Percentiles rank a stretch among this genome's conserved stretches.
Evolutionary conservation across 495 filamentous ascomycete genomes (phyloP).

Genomic region (Cladorrhinum samala): DNA sequence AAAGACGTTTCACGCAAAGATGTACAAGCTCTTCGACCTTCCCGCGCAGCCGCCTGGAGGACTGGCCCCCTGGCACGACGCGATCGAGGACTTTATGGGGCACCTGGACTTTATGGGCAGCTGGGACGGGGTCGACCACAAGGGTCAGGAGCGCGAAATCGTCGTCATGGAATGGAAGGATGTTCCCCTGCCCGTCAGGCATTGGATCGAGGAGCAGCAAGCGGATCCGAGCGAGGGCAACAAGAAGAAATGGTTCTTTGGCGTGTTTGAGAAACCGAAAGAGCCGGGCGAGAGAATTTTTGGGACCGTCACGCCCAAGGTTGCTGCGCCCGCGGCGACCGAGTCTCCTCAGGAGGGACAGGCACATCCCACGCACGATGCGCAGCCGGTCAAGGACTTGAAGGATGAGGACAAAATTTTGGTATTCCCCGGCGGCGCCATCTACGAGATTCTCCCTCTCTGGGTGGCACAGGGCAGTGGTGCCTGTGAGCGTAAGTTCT

Average conservation of each 20-base stretch:
- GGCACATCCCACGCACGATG: neutral
- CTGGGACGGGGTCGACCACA: conserved; percentile 33
- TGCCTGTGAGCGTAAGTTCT: conserved; percentile 27
- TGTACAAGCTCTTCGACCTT: conserved; percentile 29
- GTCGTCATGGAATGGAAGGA: conserved; percentile 31
- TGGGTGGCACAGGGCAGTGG: conserved; percentile 28
- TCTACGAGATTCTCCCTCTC: conserved; percentile 30
- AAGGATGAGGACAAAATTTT: conserved; percentile 29
- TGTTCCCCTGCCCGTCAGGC: conserved; percentile 19
- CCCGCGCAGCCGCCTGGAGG: conserved; percentile 13
- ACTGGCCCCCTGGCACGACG: conserved; percentile 23
- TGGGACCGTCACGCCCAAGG: conserved; percentile 12
- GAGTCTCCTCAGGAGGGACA: neutral
- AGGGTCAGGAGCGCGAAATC: conserved; percentile 26
- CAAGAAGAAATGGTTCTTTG: conserved; percentile 22
- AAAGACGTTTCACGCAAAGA: conserved; percentile 21
- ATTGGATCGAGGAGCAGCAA: conserved; percentile 32
- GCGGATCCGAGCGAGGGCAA: conserved; percentile 7
- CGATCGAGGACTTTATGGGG: conserved; percentile 21
- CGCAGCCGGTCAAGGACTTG: conserved; percentile 1
- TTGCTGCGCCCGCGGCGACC: conserved; percentile 2
- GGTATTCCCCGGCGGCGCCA: conserved; percentile 25
- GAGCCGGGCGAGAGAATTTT: conserved; percentile 12
- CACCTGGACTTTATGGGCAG: conserved; percentile 20
- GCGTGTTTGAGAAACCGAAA: conserved; percentile 27